phyloP scores from a whole-genome alignment of 495 filamentous ascomycete genomes.

The Talaromyces trachyspermus region DNA sequence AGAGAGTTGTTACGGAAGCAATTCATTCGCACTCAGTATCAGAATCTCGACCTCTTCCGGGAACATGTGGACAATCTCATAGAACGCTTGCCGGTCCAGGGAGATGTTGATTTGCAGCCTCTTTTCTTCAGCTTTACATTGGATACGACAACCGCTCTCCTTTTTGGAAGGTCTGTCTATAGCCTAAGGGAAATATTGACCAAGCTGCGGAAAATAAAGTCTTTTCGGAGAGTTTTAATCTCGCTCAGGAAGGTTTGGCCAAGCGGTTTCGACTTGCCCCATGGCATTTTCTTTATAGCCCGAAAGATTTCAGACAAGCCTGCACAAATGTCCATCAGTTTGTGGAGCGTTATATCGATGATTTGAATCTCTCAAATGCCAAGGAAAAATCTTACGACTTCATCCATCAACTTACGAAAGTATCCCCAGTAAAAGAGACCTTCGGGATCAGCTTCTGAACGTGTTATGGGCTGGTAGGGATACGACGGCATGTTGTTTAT shows the following conservation, averaged over 20 bases:
- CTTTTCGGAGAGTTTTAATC: slow-evolving; percentile 31
- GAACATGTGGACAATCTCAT: too few relatives aligned
- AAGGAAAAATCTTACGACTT: slow-evolving; percentile 11
- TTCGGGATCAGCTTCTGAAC: slow-evolving; percentile 51
- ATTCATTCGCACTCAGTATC: too few relatives aligned
- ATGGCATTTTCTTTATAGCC: slow-evolving; percentile 29
- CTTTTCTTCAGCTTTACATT: slow-evolving; percentile 41
- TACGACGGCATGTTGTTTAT: slow-evolving; percentile 46
- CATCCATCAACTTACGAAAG: slow-evolving; percentile 21
- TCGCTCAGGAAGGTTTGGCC: slow-evolving; percentile 29
- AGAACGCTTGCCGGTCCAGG: too few relatives aligned
- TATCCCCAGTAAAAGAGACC: slow-evolving; percentile 16
- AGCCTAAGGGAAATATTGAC: slow-evolving; percentile 21
- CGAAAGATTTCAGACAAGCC: slow-evolving; percentile 24
- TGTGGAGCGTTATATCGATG: slow-evolving; percentile 27
- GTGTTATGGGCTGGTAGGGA: slow-evolving; percentile 56
- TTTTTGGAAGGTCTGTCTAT: slow-evolving; percentile 39
- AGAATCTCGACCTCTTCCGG: too few relatives aligned
- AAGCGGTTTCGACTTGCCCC: slow-evolving; percentile 32
- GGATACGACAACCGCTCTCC: slow-evolving; percentile 33
- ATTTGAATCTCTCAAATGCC: slow-evolving; percentile 9
- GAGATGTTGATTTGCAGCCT: too few relatives aligned
- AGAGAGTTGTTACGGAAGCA: too few relatives aligned
- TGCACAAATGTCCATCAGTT: slow-evolving; percentile 33
- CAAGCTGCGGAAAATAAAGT: slow-evolving; percentile 15